A percentile compares a stretch with the other conserved stretches of the same genome.
Conservation (phyloP, 2,329 filamentous ascomycete species). For the Madurella mycetomatis region DNA sequence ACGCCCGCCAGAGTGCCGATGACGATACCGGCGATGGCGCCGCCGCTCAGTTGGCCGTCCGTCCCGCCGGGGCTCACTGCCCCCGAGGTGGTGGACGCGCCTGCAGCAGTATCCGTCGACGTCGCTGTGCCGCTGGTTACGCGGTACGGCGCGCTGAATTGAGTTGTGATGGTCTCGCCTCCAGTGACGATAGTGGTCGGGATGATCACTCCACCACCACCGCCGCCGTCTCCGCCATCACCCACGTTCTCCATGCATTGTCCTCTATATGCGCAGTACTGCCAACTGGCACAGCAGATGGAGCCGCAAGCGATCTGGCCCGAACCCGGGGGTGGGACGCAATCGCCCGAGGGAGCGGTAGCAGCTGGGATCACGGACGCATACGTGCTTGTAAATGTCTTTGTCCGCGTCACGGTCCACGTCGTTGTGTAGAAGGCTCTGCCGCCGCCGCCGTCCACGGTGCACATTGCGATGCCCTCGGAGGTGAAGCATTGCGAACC, state of each 20-base stretch:
- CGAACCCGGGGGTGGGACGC: constrained; percentile 43
- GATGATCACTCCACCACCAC: background rate
- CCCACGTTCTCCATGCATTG: constrained; percentile 52
- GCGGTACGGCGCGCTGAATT: constrained; percentile 47
- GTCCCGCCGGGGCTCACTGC: constrained; percentile 41
- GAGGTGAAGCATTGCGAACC: constrained; percentile 50
- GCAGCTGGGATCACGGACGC: constrained; percentile 47
- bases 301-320: constrained; percentile 60
- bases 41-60: constrained; percentile 55
- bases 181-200: constrained; percentile 37
- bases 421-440: constrained; percentile 48
- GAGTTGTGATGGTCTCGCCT: constrained; percentile 48
- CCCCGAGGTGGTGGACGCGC: constrained; percentile 46
- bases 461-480: constrained; percentile 48
- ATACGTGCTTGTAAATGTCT: constrained; percentile 56
- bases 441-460: constrained; percentile 31
- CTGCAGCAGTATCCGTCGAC: constrained; percentile 47
- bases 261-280: constrained; percentile 59
- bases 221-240: background rate
- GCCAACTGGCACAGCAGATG: constrained; percentile 66
- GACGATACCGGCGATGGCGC: constrained; percentile 77
- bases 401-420: constrained; percentile 57
- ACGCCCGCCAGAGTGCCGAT: constrained; percentile 67
- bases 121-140: constrained; percentile 53
- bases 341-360: constrained; percentile 42